Evolutionary conservation across 257 asterid genomes (phyloP).

Genomic region (Nemophila menziesii): DNA sequence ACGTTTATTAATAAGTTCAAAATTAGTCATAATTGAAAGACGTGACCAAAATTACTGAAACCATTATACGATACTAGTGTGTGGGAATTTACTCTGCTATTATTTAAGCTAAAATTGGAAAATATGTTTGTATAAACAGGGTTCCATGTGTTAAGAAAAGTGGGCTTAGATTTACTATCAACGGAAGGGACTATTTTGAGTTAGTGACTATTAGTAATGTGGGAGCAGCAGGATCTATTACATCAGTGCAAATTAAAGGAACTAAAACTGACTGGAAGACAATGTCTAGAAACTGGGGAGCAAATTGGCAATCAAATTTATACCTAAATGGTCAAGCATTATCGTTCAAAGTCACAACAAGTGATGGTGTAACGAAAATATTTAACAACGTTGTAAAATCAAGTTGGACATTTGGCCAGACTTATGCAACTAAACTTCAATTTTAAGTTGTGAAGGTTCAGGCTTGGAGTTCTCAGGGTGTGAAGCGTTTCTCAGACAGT

Average conservation of each 20-base stretch:
- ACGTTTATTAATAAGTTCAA: too few species aligned
- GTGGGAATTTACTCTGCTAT: too few species aligned
- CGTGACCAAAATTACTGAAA: too few species aligned
- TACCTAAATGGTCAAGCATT: slow-evolving; percentile 67
- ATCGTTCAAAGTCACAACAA: slow-evolving; percentile 61
- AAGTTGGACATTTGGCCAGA: slow-evolving; percentile 71
- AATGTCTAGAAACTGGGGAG: slow-evolving; percentile 60
- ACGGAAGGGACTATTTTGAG: slow-evolving; percentile 15
- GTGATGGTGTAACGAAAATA: slow-evolving; percentile 55
- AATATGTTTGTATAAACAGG: too few species aligned
- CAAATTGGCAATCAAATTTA: slow-evolving; percentile 78
- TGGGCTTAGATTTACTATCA: slow-evolving; percentile 72
- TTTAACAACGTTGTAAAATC: slow-evolving; percentile 43
- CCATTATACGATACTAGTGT: too few species aligned
- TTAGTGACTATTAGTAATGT: slow-evolving; percentile 13
- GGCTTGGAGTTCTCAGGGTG: slow-evolving; percentile 17
- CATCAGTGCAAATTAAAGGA: slow-evolving; percentile 16
- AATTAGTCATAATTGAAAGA: too few species aligned
- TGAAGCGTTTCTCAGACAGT: slow-evolving; percentile 34
- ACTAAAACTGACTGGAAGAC: slow-evolving; percentile 17
- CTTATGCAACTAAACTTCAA: slow-evolving; percentile 37
- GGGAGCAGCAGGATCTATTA: slow-evolving; percentile 15
- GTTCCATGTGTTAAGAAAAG: slow-evolving; percentile 78
- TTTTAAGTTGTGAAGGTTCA: slow-evolving; percentile 20
- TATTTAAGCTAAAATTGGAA: too few species aligned